phyloP scores from a whole-genome alignment of 2,329 filamentous ascomycete species.

The Chaetomium sp. region DNA sequence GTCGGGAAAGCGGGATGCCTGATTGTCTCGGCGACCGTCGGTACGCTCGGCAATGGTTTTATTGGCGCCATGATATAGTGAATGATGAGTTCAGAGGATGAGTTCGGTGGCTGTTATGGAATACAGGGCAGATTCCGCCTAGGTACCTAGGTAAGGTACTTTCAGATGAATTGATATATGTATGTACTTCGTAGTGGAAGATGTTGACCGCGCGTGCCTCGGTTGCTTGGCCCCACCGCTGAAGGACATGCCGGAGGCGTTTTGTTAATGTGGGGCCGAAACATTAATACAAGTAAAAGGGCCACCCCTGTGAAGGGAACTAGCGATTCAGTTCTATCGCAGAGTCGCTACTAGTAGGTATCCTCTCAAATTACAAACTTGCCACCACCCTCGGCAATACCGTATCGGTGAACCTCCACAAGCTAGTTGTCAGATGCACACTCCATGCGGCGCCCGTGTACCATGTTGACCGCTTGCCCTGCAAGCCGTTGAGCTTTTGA shows the following conservation, averaged over 20 bases:
- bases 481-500: neutral
- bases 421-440: neutral
- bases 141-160: no score
- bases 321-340: no score
- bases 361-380: neutral
- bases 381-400: neutral
- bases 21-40: slow-evolving; percentile 60
- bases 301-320: no score
- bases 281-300: no score
- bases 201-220: neutral
- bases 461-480: neutral
- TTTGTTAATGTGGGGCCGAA: neutral
- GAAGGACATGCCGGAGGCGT: neutral
- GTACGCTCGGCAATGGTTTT: slow-evolving; percentile 28
- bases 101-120: no score
- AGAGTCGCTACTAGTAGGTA: no score
- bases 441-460: neutral
- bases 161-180: neutral
- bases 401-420: neutral
- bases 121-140: neutral
- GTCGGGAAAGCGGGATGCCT: slow-evolving; percentile 68
- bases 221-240: neutral
- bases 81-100: neutral
- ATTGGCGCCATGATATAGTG: slow-evolving; percentile 9
- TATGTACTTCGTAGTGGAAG: neutral